Evolutionary conservation across 176 grass and related monocot species (phyloP).

Genomic region (Pontederia paniculata): DNA sequence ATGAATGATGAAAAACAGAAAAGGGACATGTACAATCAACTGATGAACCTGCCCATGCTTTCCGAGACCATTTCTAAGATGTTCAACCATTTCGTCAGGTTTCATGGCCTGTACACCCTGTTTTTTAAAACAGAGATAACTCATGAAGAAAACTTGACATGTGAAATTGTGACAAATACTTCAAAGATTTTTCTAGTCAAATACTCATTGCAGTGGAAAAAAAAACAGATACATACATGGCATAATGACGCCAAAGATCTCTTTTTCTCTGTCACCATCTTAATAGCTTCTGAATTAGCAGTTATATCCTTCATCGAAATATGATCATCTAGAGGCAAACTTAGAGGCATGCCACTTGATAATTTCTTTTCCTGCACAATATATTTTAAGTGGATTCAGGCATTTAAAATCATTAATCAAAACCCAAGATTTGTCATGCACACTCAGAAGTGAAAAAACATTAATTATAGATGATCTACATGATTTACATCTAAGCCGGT

Average conservation of each 20-base stretch:
- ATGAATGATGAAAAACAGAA: too few relatives aligned
- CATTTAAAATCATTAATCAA: background rate
- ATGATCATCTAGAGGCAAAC: slow-evolving; percentile 34
- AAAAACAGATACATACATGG: slow-evolving; percentile 36
- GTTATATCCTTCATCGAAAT: slow-evolving; percentile 17
- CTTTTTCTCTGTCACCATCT: slow-evolving; percentile 16
- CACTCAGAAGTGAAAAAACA: background rate
- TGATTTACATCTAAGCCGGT: too few relatives aligned
- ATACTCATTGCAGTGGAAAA: slow-evolving; percentile 8
- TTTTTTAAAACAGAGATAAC: slow-evolving; percentile 9
- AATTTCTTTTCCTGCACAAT: slow-evolving; percentile 19
- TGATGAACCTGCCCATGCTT: slow-evolving; percentile 59
- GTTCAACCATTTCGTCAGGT: slow-evolving; percentile 70
- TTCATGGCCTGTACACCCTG: slow-evolving; percentile 45
- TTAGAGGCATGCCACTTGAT: slow-evolving; percentile 13
- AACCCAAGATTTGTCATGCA: background rate
- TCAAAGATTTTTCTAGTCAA: slow-evolving; percentile 8
- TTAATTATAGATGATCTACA: too few relatives aligned
- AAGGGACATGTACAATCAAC: slow-evolving; percentile 11
- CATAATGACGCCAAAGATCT: slow-evolving; percentile 34
- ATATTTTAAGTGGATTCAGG: background rate
- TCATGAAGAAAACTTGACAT: background rate
- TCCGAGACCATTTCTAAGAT: slow-evolving; percentile 70
- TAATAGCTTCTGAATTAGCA: slow-evolving; percentile 19
- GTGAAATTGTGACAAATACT: slow-evolving; percentile 7